A percentile compares a stretch with the other conserved stretches of the same genome.
phyloP scores from a whole-genome alignment of 2,329 filamentous ascomycete species.

The Cercospora brassicicola region DNA sequence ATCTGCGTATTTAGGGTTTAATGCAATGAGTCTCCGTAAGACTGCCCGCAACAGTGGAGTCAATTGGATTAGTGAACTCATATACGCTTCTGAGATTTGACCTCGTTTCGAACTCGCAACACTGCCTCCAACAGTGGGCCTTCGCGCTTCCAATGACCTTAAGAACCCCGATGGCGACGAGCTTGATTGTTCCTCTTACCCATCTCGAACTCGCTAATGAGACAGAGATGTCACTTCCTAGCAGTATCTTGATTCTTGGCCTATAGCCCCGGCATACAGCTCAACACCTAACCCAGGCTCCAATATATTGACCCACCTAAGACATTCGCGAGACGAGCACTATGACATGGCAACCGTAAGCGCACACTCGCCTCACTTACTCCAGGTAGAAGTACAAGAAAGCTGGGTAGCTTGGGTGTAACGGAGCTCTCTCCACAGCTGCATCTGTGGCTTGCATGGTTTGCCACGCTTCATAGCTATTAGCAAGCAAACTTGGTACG shows the following conservation, averaged over 20 bases:
- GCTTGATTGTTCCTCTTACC: too few species aligned
- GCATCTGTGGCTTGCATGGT: background rate
- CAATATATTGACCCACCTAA: background rate
- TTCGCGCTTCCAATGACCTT: background rate
- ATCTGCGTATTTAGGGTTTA: too few species aligned
- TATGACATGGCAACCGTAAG: background rate
- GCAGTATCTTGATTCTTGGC: background rate
- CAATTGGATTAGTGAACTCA: too few species aligned
- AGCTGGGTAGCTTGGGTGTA: background rate
- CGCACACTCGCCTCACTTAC: background rate
- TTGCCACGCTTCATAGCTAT: background rate
- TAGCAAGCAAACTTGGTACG: background rate
- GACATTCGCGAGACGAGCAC: background rate
- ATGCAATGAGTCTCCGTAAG: too few species aligned
- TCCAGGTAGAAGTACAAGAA: background rate
- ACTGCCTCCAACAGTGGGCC: background rate
- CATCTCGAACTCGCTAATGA: background rate
- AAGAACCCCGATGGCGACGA: background rate
- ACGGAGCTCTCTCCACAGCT: slow-evolving; percentile 1
- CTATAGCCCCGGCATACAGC: background rate
- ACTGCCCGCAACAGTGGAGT: too few species aligned
- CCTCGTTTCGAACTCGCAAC: background rate
- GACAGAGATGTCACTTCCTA: background rate
- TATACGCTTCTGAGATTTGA: background rate
- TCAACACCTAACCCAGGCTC: background rate